These are phyloP conservation scores for Xerocomellus dryophilus DNA, from an alignment of 768 basidiomycete species.

Conservation along the genomic window DNA sequence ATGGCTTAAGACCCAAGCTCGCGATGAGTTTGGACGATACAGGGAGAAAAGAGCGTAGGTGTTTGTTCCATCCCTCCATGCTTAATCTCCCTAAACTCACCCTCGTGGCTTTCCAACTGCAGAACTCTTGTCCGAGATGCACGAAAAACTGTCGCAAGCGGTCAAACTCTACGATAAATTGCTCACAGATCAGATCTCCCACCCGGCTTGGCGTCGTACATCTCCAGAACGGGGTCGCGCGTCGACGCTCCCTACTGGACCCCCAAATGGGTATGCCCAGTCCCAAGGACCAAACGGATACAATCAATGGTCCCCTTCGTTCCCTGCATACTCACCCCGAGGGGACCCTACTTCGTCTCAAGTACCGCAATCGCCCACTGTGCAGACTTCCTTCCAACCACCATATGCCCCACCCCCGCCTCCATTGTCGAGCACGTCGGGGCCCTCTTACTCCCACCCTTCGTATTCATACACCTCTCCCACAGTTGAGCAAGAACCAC, in stretches of 20 bases:
- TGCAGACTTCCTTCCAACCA: constrained; percentile 29
- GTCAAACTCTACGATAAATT: constrained; percentile 90
- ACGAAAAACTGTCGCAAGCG: constrained; percentile 88
- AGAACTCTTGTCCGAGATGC: constrained; percentile 93
- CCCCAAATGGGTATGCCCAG: constrained; percentile 34
- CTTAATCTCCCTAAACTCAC: background rate
- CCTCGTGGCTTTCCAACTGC: background rate
- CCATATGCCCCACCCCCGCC: constrained; percentile 26
- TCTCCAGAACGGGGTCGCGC: constrained; percentile 20
- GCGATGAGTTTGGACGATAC: constrained; percentile 83
- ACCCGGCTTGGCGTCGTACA: constrained; percentile 57
- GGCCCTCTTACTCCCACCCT: constrained; percentile 16
- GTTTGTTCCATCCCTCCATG: constrained; percentile 6
- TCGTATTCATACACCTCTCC: constrained; percentile 11
- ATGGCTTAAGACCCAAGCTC: constrained; percentile 73
- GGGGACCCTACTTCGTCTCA: constrained; percentile 23
- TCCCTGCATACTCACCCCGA: constrained; percentile 15
- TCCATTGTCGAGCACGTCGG: constrained; percentile 13
- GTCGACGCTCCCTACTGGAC: constrained; percentile 29
- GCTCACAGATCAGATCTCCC: constrained; percentile 77
- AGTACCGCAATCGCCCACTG: constrained; percentile 24
- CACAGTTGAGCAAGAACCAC: constrained; percentile 11
- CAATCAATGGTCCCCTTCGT: constrained; percentile 31
- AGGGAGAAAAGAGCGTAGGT: constrained; percentile 78
- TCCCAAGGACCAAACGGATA: constrained; percentile 27